phyloP scores from a whole-genome alignment of 441 rosid genomes.

The Codiaeum variegatum region DNA sequence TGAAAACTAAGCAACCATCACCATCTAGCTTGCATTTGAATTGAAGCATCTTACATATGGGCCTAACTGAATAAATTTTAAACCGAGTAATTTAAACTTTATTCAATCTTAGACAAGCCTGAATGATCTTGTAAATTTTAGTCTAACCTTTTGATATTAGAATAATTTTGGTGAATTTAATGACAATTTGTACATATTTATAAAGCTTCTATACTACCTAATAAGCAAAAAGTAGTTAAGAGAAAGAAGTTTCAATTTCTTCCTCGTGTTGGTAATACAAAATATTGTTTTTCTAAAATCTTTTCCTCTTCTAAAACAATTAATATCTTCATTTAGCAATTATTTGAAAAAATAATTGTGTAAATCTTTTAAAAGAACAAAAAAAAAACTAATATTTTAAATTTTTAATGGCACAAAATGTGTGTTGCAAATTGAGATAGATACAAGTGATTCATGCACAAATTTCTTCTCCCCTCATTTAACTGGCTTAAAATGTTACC shows the following conservation, averaged over 20 bases:
- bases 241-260: not conserved
- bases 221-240: too few relatives aligned
- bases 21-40: not conserved
- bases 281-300: not conserved
- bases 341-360: not conserved
- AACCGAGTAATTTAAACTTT: too few relatives aligned
- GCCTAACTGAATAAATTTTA: too few relatives aligned
- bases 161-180: not conserved
- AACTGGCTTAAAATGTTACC: not conserved
- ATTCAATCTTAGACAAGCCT: not conserved
- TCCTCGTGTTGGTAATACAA: not conserved
- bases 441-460: not conserved
- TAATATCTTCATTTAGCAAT: not conserved
- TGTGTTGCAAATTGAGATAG: too few relatives aligned
- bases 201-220: not conserved
- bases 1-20: not conserved
- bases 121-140: not conserved
- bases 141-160: not conserved
- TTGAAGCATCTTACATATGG: too few relatives aligned
- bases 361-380: not conserved
- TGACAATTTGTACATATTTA: too few relatives aligned
- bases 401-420: not conserved
- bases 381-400: not conserved
- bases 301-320: not conserved
- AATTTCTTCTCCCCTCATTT: not conserved